A percentile compares a stretch with the other conserved stretches of the same genome.
Evolutionary conservation across 805 yeast genomes (phyloP).

Genomic region (Lachancea lanzarotensis): DNA sequence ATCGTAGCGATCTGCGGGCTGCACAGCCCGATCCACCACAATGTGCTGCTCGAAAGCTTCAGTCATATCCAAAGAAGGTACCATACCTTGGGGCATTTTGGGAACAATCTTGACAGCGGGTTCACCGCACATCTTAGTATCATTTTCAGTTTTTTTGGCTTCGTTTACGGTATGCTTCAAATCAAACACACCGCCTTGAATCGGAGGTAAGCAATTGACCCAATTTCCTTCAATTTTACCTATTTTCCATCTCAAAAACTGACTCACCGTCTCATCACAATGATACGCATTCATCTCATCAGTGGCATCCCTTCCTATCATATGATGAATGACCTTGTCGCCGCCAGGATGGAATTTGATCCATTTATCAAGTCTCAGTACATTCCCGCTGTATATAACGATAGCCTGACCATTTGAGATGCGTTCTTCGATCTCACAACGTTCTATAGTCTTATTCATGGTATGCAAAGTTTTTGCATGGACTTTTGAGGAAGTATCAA

Average conservation of each 20-base stretch:
- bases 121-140: conserved; percentile 34
- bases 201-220: conserved; percentile 78
- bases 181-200: conserved; percentile 63
- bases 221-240: conserved; percentile 62
- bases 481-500: neutral
- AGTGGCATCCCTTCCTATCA: conserved; percentile 86
- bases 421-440: conserved; percentile 46
- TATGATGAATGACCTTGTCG: conserved; percentile 71
- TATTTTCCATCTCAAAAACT: conserved; percentile 52
- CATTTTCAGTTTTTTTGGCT: neutral
- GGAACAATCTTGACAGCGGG: conserved; percentile 42
- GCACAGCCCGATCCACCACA: conserved; percentile 48
- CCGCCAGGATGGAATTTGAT: conserved; percentile 81
- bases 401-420: conserved; percentile 65
- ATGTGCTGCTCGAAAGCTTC: conserved; percentile 26
- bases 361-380: conserved; percentile 66
- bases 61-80: conserved; percentile 36
- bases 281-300: conserved; percentile 89
- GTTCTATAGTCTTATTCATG: conserved; percentile 28
- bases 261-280: conserved; percentile 45
- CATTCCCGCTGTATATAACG: conserved; percentile 56
- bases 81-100: conserved; percentile 43
- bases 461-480: neutral
- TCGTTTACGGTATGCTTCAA: conserved; percentile 8
- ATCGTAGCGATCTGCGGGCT: conserved; percentile 51